Evolutionary conservation across 805 yeast species (phyloP), one percentile per base, ranked within the genome.

Genomic region (Candida nitratophila): DNA sequence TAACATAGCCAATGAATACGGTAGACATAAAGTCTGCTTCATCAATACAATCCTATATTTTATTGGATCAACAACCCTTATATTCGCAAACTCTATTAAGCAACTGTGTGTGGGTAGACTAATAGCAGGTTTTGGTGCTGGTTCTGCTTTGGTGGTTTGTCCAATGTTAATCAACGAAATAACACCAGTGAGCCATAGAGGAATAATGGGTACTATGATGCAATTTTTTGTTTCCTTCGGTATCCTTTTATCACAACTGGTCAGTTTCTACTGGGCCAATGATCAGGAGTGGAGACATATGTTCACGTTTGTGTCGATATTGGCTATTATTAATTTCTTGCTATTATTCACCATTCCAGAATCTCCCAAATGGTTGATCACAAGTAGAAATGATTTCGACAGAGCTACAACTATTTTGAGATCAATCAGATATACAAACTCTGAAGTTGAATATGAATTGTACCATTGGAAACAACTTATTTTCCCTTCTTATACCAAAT

Each of bases 1-100:
- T 1, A 50, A 64, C 3, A 47, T 81, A n/a, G 80, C 89, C 9
- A 84, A 83, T 50, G 48, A 48, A 22, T 59, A 69, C 32, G 95
- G 95, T 1, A 67, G 91, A 34, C 73, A 71, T 50, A 64, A 63
- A 27, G 59, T 79, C 1, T 68, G 40, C 15, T 16, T 37, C 12
- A 8, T 50, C 9, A 55, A 56, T 24, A 49, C 68, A 4, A 10
- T 49, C 7, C 42, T 60, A 8, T 65, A 52, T 42, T 44, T 54
- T 20, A 9, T 51, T 2, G 72, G 73, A 2, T 60, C 68, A 0
- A 24, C 54, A 2, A 27, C 53, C 2, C 62, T 69, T 60, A 49
- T 60, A 1, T 21, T 53, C 11, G 49, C 69, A 16, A 54, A 56
- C 35, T 42, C 56, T 3, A 37, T 46, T 12, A 35, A 21, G n/a